Conservation (phyloP, 768 basidiomycete species). For the Tephrocybe sp. region DNA sequence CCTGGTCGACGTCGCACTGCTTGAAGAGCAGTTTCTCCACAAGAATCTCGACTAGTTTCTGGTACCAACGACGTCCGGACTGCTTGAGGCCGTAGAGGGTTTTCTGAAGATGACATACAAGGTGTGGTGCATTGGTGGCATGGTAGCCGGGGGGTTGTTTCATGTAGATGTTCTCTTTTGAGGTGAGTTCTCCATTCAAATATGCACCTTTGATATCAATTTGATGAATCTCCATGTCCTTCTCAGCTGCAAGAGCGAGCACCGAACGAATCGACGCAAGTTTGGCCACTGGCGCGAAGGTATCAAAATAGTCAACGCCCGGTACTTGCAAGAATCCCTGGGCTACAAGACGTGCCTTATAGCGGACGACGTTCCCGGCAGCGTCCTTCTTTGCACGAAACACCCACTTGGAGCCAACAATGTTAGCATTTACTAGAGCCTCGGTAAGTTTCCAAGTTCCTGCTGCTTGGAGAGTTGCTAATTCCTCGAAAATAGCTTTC, state of each 20-base stretch:
- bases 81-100: conserved; percentile 26
- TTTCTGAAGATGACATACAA: conserved; percentile 22
- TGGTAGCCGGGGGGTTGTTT: conserved; percentile 31
- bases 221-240: conserved; percentile 27
- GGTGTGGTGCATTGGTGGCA: background rate
- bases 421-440: conserved; percentile 17
- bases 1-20: background rate
- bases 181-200: conserved; percentile 32
- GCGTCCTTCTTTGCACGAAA: conserved; percentile 34
- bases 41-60: conserved; percentile 8
- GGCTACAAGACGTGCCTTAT: conserved; percentile 24
- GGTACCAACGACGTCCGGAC: conserved; percentile 20
- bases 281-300: conserved; percentile 12
- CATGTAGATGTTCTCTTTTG: conserved; percentile 39
- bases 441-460: conserved; percentile 30
- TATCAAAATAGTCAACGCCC: conserved; percentile 20
- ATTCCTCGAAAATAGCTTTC: conserved; percentile 26
- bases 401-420: conserved; percentile 28
- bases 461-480: conserved; percentile 22
- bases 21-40: conserved; percentile 5
- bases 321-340: conserved; percentile 18
- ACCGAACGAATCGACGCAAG: conserved; percentile 14
- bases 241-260: conserved; percentile 28
- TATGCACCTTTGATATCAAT: conserved; percentile 37
- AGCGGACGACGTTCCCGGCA: conserved; percentile 18